These are phyloP conservation scores for Ampelomyces quisqualis DNA, from an alignment of 2,329 filamentous ascomycete species.

Conservation along the genomic window DNA sequence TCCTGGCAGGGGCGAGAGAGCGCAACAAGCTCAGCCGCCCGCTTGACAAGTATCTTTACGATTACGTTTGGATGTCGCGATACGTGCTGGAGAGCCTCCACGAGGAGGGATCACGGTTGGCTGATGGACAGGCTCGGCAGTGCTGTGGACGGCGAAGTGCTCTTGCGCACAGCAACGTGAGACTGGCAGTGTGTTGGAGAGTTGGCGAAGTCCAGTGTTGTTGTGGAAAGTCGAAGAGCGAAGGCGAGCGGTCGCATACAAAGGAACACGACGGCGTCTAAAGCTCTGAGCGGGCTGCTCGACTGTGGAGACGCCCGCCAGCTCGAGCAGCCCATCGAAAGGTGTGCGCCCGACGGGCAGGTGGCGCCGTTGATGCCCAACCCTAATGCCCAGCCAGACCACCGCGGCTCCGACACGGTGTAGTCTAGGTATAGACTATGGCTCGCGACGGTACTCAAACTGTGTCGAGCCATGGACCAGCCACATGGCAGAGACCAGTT, in stretches of 20 bases:
- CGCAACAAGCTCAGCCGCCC: slow-evolving; percentile 15
- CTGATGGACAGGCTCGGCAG: too few species aligned
- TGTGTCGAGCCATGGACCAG: too few species aligned
- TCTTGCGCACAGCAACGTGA: slow-evolving; percentile 19
- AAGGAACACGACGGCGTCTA: neutral
- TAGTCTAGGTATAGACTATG: too few species aligned
- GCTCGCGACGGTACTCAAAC: too few species aligned
- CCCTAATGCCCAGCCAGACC: slow-evolving; percentile 9
- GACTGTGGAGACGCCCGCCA: slow-evolving; percentile 27
- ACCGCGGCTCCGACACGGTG: too few species aligned
- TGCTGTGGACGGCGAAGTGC: slow-evolving; percentile 11
- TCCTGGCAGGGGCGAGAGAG: slow-evolving; percentile 7
- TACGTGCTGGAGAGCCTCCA: too few species aligned
- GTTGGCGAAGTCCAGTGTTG: neutral
- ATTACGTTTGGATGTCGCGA: too few species aligned
- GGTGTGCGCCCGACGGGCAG: too few species aligned
- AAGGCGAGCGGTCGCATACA: neutral
- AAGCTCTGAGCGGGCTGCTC: slow-evolving; percentile 3
- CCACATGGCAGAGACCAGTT: too few species aligned
- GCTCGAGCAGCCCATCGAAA: too few species aligned
- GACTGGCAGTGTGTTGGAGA: slow-evolving; percentile 6
- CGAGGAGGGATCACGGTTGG: slow-evolving; percentile 32
- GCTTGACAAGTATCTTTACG: slow-evolving; percentile 27
- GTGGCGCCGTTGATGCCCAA: slow-evolving; percentile 31
- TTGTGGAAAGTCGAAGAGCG: neutral